phyloP scores from a whole-genome alignment of 768 basidiomycete genomes.

The Fomitopsis serialis region DNA sequence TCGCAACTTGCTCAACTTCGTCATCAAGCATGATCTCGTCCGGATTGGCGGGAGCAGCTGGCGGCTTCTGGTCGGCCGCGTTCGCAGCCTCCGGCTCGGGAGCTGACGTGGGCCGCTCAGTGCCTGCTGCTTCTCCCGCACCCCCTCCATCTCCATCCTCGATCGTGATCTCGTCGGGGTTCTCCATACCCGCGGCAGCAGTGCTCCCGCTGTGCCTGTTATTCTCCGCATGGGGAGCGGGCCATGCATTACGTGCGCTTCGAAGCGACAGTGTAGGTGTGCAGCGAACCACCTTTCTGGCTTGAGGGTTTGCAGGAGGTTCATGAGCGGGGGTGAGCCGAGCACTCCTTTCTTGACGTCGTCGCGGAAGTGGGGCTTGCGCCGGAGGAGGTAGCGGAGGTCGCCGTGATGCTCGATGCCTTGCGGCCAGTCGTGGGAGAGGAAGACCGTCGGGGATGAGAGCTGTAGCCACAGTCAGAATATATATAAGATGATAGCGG shows the following conservation, averaged over 20 bases:
- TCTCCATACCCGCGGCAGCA: constrained; percentile 8
- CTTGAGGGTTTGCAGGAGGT: constrained; percentile 61
- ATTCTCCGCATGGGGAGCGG: background rate
- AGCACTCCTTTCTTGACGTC: constrained; percentile 67
- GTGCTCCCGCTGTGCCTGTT: background rate
- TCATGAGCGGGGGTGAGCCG: constrained; percentile 85
- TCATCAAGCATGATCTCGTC: constrained; percentile 47
- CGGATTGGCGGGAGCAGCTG: constrained; percentile 29
- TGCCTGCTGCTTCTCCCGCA: background rate
- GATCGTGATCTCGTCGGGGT: constrained; percentile 37
- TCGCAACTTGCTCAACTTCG: constrained; percentile 39
- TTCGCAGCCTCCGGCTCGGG: background rate
- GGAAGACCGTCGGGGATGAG: constrained; percentile 64
- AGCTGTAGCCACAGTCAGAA: no score
- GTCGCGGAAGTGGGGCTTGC: constrained; percentile 71
- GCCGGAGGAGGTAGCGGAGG: constrained; percentile 52
- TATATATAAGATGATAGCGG: no score
- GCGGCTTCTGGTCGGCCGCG: background rate
- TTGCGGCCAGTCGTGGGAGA: constrained; percentile 97
- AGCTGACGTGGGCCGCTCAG: background rate
- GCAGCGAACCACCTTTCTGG: constrained; percentile 93
- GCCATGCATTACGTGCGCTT: constrained; percentile 55
- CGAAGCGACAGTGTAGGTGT: constrained; percentile 84
- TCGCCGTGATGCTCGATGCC: constrained; percentile 82
- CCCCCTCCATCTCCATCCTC: constrained; percentile 27